phyloP scores from a whole-genome alignment of 1,284 basidiomycete species.

The Phellinidium pouzarii region DNA sequence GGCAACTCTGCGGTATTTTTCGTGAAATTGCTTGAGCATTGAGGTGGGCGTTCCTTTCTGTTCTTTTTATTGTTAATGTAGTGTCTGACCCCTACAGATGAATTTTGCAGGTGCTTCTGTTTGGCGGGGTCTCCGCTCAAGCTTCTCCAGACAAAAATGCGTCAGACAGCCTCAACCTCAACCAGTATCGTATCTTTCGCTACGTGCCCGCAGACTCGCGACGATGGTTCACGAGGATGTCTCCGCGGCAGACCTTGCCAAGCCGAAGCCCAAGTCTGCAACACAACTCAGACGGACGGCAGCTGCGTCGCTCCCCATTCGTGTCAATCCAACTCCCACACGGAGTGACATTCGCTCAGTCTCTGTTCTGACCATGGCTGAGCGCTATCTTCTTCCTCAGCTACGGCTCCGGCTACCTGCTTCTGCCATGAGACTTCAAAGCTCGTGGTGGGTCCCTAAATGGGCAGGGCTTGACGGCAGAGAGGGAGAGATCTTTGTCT shows the following conservation, averaged over 20 bases:
- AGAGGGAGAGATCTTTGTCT: constrained; percentile 84
- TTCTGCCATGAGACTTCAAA: constrained; percentile 54
- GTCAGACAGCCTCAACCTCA: not conserved
- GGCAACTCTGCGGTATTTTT: too few species aligned
- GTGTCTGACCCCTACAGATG: constrained; percentile 11
- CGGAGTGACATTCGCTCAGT: constrained; percentile 67
- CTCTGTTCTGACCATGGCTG: constrained; percentile 70
- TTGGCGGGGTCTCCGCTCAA: constrained; percentile 9
- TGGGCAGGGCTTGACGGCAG: constrained; percentile 49
- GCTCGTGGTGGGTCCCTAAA: constrained; percentile 72
- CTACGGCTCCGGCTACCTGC: constrained; percentile 48
- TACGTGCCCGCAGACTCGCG: not conserved
- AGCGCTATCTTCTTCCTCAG: constrained; percentile 59
- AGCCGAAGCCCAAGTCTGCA: constrained; percentile 65
- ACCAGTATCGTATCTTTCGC: too few species aligned
- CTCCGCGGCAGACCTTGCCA: constrained; percentile 26
- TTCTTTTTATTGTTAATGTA: not conserved
- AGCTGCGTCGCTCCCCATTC: constrained; percentile 72
- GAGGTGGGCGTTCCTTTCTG: not conserved
- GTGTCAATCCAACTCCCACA: constrained; percentile 72
- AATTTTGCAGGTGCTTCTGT: constrained; percentile 7
- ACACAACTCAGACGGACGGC: constrained; percentile 65
- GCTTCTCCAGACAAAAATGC: constrained; percentile 3
- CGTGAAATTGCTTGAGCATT: not conserved
- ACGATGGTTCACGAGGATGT: constrained; percentile 2